Percentiles rank a stretch among this genome's conserved stretches.
Evolutionary conservation across 106 monocot genomes (phyloP).

Genomic region (Narthecium ossifragum): DNA sequence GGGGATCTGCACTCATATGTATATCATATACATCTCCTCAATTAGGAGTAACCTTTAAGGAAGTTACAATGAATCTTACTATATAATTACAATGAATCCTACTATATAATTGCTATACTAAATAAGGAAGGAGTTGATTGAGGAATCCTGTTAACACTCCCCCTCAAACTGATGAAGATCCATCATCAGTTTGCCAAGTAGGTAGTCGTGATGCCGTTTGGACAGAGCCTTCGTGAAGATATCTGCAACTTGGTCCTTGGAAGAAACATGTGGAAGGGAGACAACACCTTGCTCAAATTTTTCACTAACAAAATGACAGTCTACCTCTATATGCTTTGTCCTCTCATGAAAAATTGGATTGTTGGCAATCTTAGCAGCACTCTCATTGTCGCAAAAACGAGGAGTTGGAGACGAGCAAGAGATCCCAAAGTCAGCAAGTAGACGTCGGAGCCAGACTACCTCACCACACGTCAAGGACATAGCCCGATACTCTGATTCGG

Average conservation of each 20-base stretch:
- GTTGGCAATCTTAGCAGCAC: neutral
- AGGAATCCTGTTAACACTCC: too few species aligned
- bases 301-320: slow-evolving; percentile 6
- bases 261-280: neutral
- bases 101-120: too few species aligned
- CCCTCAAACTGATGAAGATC: neutral
- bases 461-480: neutral
- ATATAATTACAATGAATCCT: too few species aligned
- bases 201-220: neutral
- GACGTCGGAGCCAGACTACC: neutral
- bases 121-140: too few species aligned
- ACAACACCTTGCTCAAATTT: neutral
- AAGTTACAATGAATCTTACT: too few species aligned
- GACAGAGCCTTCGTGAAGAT: neutral
- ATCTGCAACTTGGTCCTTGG: neutral
- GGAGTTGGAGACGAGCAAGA: neutral
- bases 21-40: too few species aligned
- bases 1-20: too few species aligned
- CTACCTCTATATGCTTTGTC: slow-evolving; percentile 13
- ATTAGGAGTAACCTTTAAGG: too few species aligned
- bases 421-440: neutral
- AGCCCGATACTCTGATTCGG: slow-evolving; percentile 3
- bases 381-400: slow-evolving; percentile 1
- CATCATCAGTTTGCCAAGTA: too few species aligned
- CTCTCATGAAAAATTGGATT: slow-evolving; percentile 13